Conservation (phyloP, 208 protist genomes). For the Trypanosomatidae sp. region DNA sequence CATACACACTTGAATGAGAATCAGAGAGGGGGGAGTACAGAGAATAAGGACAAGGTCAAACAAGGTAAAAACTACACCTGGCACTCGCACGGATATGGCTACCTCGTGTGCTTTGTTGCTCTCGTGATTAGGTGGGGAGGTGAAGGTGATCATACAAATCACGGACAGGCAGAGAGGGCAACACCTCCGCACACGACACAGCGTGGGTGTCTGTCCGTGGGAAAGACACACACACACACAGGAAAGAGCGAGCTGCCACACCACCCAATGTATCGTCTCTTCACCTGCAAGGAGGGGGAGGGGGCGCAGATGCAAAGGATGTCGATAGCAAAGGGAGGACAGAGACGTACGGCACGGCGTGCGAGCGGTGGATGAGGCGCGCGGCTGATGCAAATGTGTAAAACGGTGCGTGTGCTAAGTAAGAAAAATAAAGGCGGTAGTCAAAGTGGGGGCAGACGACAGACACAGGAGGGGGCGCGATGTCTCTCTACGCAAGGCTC, state of each 20-base stretch:
- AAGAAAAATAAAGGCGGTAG: background rate
- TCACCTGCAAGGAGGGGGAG: background rate
- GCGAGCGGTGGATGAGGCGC: background rate
- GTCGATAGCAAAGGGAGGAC: background rate
- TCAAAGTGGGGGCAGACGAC: background rate
- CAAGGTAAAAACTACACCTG: background rate
- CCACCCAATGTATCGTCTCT: background rate
- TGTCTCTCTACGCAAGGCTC: too few species aligned
- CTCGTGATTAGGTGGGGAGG: background rate
- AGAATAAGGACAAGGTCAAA: background rate
- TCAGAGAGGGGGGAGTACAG: background rate
- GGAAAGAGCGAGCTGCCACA: background rate
- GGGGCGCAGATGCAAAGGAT: background rate
- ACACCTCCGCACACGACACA: background rate
- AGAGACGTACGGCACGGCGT: background rate
- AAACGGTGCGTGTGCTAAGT: background rate
- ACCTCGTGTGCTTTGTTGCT: background rate
- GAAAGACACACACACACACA: background rate
- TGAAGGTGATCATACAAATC: background rate
- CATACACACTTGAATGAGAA: background rate
- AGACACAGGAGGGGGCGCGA: background rate
- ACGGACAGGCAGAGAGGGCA: background rate
- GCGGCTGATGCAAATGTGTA: background rate
- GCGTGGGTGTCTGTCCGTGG: background rate
- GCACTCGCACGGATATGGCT: background rate